Base-by-base conservation (phyloP, 495 filamentous ascomycete species). In the Aeminium ludgeri region DNA sequence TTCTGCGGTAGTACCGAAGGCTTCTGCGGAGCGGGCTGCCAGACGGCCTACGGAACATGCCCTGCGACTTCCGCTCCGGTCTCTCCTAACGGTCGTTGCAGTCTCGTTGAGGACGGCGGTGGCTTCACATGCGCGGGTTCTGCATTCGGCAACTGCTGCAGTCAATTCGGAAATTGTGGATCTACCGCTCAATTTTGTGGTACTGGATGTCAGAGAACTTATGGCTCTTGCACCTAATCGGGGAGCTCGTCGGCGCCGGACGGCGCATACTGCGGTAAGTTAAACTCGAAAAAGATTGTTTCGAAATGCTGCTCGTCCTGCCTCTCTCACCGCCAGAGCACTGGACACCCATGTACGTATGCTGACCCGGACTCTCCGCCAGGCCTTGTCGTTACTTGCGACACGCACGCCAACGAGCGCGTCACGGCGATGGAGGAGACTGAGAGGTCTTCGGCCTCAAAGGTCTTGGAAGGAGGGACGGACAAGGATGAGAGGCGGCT, bases 251-350 rank as follows among this genome's bases (percentile, higher is more conserved):
- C 23, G 8, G 23, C 23, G 23, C 4, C 23, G 23, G 4, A 8
- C 23, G 23, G 23, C 23, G 23, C 23, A 8, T 25, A 25, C 23
- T 25, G 3, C 8, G 23, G 50, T 53, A 36, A 50, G 50, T 53
- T n/a, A 7, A 10, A 32, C 2, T 28, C 23, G 4, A 3, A 25
- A 4, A 4, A 4, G 23, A 25, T 25, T 8, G 23, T 25, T 8
- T 3, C 23, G 3, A 8, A 8, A 25, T 25, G 23, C 23, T 25
- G 23, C 23, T 25, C 8, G 23, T 8, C 8, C 23, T 8, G 23
- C 23, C 23, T 25, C 23, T 25, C 23, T 8, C n/a, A n/a, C n/a
- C n/a, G n/a, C 3, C 23, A 25, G 23, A 25, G 23, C 23, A 25
- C 8, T 8, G 8, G 23, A 25, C 11, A n/a, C 13, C n/a, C 28